These are phyloP conservation scores for Acanthamoeba divionensis DNA, from an alignment of 208 protist species.

Conservation along the genomic window DNA sequence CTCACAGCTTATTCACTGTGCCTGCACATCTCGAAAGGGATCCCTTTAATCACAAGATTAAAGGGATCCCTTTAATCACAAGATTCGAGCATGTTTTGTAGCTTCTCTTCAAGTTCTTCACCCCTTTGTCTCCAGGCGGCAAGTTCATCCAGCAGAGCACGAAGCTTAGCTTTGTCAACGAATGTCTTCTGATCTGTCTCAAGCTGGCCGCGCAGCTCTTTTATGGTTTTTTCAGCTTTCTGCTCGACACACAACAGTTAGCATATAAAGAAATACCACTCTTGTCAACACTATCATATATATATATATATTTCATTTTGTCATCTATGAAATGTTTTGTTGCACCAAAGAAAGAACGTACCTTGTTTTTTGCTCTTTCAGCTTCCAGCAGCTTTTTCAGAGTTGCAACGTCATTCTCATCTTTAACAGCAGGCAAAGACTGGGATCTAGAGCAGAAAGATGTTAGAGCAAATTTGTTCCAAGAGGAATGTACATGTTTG, in stretches of 20 bases:
- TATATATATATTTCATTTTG: neutral
- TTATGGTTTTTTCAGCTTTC: slow-evolving; percentile 14
- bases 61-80: too few species aligned
- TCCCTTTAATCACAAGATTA: too few species aligned
- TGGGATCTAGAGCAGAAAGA: neutral
- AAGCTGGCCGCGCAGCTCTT: neutral
- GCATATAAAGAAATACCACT: neutral
- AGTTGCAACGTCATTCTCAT: neutral
- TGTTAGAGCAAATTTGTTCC: neutral
- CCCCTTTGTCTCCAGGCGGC: neutral
- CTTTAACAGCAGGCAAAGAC: neutral
- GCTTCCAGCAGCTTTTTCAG: neutral
- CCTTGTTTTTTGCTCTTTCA: neutral
- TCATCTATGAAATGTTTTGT: too few species aligned
- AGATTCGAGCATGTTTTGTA: neutral
- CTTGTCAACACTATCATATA: neutral
- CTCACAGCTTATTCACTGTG: too few species aligned
- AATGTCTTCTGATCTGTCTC: neutral
- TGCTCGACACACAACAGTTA: neutral
- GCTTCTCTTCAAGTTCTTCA: slow-evolving; percentile 26
- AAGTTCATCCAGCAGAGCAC: neutral
- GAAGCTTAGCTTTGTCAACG: neutral
- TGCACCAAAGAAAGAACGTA: neutral
- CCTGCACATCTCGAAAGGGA: too few species aligned
- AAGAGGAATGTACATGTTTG: neutral